Base-by-base conservation (phyloP, 2,329 filamentous ascomycete genomes). In the Exophiala sideris region DNA sequence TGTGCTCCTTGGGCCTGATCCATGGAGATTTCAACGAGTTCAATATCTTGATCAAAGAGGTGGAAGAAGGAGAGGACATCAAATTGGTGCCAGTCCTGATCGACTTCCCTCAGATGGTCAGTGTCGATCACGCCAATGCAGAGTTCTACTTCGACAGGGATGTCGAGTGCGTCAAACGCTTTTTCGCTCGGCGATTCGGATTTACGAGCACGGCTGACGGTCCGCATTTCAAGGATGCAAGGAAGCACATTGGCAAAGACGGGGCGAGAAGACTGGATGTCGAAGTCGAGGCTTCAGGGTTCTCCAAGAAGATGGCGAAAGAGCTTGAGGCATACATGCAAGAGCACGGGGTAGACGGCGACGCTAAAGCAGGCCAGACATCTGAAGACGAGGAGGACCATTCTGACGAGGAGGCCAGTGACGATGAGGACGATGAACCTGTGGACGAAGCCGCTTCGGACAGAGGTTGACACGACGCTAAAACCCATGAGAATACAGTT, bases 1-100 rank as follows among this genome's bases (percentile, higher is more conserved):
- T 99, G 38, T 92, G 94, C 5, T 84, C 84, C 58, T 85, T 91
- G 63, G 94, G 94, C 5, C 76, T 99, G 45, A 99, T 99, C 58
- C 94, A 99, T 68, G 94, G 94, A 58, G 94, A 99, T 70, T 99
- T 95, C 76, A 99, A 99, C 76, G 95, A 99, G 71, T 99, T 99
- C 79, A 99, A 99, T 70, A 92, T 99, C 60, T 77, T 99, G 33
- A 85, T 99, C 69, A 90, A 94, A 68, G 92, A 97, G 70, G 83
- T 78, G 45, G 57, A 59, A 41, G 46, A 52, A 10, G 52, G 41
- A 16, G 54, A 50, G 12, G 50, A 58, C 5, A 51, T 63, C 41
- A 56, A 71, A 33, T 75, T 95, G 21, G 84, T 83, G 5, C 94
- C 94, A 1, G 83, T 96, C 50, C 76, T 99, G 42, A 99, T 99